Evolutionary conservation across 768 basidiomycete genomes (phyloP), one percentile per base, ranked within the genome.

Genomic region (Gyrodon lividus): DNA sequence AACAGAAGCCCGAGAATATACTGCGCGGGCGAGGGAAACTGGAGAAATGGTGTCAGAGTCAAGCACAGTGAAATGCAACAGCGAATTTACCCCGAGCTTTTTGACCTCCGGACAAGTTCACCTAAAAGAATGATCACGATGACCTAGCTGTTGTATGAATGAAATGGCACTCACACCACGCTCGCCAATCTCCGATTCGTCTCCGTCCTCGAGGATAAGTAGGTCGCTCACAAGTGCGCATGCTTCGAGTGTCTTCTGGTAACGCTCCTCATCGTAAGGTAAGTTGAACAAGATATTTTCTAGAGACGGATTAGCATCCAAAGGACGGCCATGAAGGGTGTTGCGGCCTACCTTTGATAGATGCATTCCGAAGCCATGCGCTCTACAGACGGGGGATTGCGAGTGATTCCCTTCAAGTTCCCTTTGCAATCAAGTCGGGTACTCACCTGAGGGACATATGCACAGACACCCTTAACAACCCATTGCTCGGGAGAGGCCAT

Each of bases 141-240:
- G 59, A 28, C 2, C 2, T 7, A 19, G 41, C 6, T 10, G 13
- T 17, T 14, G 30, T 14, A 13, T 6, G 10, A 41, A 40, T 34
- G 9, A 33, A 54, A 50, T 38, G 4, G 17, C 23, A 20, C 68
- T 13, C 62, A 89, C 89, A 22, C 90, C 90, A 28, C 88, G 84
- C 72, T 92, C 90, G 17, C 90, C 90, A 48, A 92, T 92, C 67
- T 93, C 91, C 0, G 89, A 83, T 58, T 89, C 84, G 58, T 93
- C 91, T 1, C 91, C 89, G 59, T 93, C 91, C 63, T 93, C 92
- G 14, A 94, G 73, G 49, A 93, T 91, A 44, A 83, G 80, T 30
- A 94, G 74, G 61, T 94, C 91, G 49, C 75, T 80, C 19, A 85
- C 71, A 19, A 94, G 74, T 1, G 90, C 89, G 52, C 82, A 83